Conservation (phyloP, 2,329 filamentous ascomycete species). For the Boeremia lycopersici region DNA sequence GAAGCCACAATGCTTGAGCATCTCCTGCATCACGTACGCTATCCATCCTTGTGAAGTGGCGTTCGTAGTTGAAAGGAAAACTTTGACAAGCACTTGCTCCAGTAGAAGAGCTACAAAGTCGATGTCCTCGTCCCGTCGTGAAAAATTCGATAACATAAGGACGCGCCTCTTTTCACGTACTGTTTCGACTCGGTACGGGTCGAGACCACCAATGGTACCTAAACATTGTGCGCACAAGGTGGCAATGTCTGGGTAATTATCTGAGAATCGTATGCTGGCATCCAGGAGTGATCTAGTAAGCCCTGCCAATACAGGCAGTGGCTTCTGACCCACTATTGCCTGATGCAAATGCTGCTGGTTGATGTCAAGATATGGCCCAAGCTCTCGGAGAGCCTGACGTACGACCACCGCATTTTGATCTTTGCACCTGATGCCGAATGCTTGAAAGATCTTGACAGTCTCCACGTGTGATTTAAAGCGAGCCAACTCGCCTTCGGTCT, state of each 20-base stretch:
- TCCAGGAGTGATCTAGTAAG: slow-evolving; percentile 82
- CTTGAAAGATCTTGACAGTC: slow-evolving; percentile 67
- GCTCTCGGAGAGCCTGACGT: slow-evolving; percentile 77
- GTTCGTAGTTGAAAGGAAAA: slow-evolving; percentile 89
- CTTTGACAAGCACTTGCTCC: slow-evolving; percentile 85
- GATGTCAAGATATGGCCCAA: slow-evolving; percentile 72
- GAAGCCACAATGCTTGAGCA: slow-evolving; percentile 79
- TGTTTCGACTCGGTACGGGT: slow-evolving; percentile 86
- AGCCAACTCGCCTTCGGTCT: slow-evolving; percentile 69
- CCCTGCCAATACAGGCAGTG: slow-evolving; percentile 72
- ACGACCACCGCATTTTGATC: slow-evolving; percentile 90
- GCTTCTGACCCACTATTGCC: slow-evolving; percentile 81
- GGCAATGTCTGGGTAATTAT: slow-evolving; percentile 69
- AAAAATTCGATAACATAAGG: slow-evolving; percentile 86
- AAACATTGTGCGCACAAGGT: slow-evolving; percentile 80
- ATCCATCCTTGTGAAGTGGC: slow-evolving; percentile 87
- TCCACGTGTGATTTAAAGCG: slow-evolving; percentile 70
- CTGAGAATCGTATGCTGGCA: slow-evolving; percentile 80
- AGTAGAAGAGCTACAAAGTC: slow-evolving; percentile 87
- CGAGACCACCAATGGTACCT: slow-evolving; percentile 87
- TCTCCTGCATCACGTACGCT: slow-evolving; percentile 91
- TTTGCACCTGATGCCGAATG: slow-evolving; percentile 74
- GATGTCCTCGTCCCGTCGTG: slow-evolving; percentile 74
- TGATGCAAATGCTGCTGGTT: slow-evolving; percentile 82
- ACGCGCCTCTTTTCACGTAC: slow-evolving; percentile 80